phyloP scores from a whole-genome alignment of 805 yeast genomes.

The Dipodascopsis uninucleata region DNA sequence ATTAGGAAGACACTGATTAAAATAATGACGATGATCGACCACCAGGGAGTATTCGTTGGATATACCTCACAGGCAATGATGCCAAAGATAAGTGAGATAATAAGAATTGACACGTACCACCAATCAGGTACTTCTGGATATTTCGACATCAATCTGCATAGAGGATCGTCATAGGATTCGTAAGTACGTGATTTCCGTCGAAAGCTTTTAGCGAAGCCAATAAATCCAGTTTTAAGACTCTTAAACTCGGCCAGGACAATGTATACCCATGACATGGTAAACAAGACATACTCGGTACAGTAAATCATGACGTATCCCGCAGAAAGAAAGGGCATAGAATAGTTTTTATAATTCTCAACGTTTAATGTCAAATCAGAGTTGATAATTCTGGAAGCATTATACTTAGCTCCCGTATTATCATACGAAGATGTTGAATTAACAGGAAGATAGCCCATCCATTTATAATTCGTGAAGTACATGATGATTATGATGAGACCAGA shows the following conservation, averaged over 20 bases:
- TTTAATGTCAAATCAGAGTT: slow-evolving; percentile 47
- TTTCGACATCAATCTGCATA: slow-evolving; percentile 49
- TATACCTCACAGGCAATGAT: slow-evolving; percentile 41
- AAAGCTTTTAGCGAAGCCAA: slow-evolving; percentile 4
- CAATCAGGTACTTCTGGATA: slow-evolving; percentile 63
- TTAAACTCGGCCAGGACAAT: slow-evolving; percentile 15
- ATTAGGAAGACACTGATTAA: slow-evolving; percentile 53
- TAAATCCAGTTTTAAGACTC: slow-evolving; percentile 4
- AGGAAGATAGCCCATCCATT: slow-evolving; percentile 51
- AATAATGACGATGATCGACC: slow-evolving; percentile 60
- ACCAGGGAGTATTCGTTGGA: slow-evolving; percentile 53
- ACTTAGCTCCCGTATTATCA: slow-evolving; percentile 32
- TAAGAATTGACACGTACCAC: slow-evolving; percentile 52
- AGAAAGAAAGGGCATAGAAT: slow-evolving; percentile 57
- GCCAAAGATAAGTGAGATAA: slow-evolving; percentile 46
- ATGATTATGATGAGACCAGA: slow-evolving; percentile 32
- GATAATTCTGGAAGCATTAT: slow-evolving; percentile 50
- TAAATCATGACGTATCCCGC: slow-evolving; percentile 49
- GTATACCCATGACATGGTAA: slow-evolving; percentile 18
- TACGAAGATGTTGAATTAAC: slow-evolving; percentile 44
- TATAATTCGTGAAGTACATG: slow-evolving; percentile 46
- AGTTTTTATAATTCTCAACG: slow-evolving; percentile 42
- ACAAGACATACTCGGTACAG: slow-evolving; percentile 26
- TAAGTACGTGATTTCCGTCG: not conserved
- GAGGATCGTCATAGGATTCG: slow-evolving; percentile 15